phyloP scores from a whole-genome alignment of 202 grass and related monocot genomes.

The Bolboschoenoplectus hybrid region DNA sequence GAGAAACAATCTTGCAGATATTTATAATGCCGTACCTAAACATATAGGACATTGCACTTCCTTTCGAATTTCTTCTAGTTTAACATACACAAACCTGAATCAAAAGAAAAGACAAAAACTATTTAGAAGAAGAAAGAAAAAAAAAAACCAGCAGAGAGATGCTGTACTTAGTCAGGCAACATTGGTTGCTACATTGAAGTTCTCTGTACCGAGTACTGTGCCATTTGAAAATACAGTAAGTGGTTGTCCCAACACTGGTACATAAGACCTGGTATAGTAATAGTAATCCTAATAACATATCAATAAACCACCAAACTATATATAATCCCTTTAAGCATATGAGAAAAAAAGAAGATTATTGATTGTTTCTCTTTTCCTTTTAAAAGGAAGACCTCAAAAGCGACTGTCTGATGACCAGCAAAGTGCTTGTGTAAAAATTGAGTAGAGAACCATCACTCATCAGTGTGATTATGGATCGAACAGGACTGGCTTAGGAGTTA shows the following conservation, averaged over 20 bases:
- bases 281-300: neutral
- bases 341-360: neutral
- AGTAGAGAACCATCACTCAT: constrained; percentile 1
- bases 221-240: neutral
- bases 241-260: neutral
- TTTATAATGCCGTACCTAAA: constrained; percentile 60
- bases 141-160: neutral
- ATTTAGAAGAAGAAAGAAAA: neutral
- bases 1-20: constrained; percentile 26
- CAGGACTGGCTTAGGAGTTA: neutral
- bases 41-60: constrained; percentile 79
- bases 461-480: neutral
- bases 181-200: neutral
- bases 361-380: neutral
- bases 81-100: constrained; percentile 64
- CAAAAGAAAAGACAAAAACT: constrained; percentile 4
- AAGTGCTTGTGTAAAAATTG: neutral
- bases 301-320: neutral
- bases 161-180: neutral
- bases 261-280: neutral
- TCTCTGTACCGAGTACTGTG: constrained; percentile 4
- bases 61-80: constrained; percentile 63
- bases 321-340: neutral
- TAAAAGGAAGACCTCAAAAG: neutral
- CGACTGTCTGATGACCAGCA: neutral